phyloP scores from a whole-genome alignment of 2,329 filamentous ascomycete genomes.

The Graphium sp. region DNA sequence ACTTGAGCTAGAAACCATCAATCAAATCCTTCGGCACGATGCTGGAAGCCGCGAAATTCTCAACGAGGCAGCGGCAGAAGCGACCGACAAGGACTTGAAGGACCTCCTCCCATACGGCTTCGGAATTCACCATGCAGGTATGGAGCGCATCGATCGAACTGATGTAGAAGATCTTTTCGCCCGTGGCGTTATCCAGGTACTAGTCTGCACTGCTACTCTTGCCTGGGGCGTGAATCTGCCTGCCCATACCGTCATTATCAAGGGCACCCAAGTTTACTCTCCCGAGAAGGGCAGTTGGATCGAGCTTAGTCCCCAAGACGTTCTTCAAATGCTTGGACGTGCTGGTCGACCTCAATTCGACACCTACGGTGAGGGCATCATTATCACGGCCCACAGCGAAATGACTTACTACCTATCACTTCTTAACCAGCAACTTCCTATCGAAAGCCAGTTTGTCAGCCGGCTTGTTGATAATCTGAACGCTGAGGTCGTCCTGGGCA shows the following conservation, averaged over 20 bases:
- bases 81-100: slow-evolving; percentile 77
- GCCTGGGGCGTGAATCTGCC: slow-evolving; percentile 98
- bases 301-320: slow-evolving; percentile 90
- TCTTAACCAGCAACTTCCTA: slow-evolving; percentile 91
- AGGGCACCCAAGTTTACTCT: slow-evolving; percentile 94
- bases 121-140: slow-evolving; percentile 95
- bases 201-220: slow-evolving; percentile 94
- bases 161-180: slow-evolving; percentile 91
- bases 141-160: slow-evolving; percentile 87
- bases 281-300: slow-evolving; percentile 99
- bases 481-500: slow-evolving; percentile 88
- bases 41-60: slow-evolving; percentile 81
- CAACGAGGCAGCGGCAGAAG: slow-evolving; percentile 65
- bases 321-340: slow-evolving; percentile 95
- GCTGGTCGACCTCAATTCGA: slow-evolving; percentile 94
- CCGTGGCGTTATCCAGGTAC: slow-evolving; percentile 79
- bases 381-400: slow-evolving; percentile 89
- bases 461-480: slow-evolving; percentile 92
- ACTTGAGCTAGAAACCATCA: slow-evolving; percentile 91
- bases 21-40: slow-evolving; percentile 85
- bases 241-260: slow-evolving; percentile 96
- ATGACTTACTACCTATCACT: slow-evolving; percentile 95
- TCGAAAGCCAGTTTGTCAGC: slow-evolving; percentile 90
- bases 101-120: slow-evolving; percentile 92
- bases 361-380: slow-evolving; percentile 95